Percentiles rank a stretch among this genome's conserved stretches.
Evolutionary conservation across 805 yeast species (phyloP).

Genomic region (Kodamaea restingae): DNA sequence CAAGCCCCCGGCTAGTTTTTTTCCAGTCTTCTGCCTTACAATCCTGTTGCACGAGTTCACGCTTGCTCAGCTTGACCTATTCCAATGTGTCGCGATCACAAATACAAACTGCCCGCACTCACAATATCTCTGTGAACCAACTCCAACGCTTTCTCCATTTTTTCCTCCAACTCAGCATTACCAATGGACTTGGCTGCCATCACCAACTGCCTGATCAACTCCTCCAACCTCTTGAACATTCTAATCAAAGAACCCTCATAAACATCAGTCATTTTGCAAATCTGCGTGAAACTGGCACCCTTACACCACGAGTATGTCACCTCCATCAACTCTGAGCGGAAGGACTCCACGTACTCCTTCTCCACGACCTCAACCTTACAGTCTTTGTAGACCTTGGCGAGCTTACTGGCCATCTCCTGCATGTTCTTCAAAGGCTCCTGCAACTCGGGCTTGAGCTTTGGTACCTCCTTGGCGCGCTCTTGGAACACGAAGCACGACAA

Average conservation of each 20-base stretch:
- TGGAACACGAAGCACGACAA: constrained; percentile 95
- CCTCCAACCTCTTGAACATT: constrained; percentile 92
- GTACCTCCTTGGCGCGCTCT: constrained; percentile 86
- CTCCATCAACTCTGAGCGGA: constrained; percentile 93
- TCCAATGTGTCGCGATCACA: constrained; percentile 21
- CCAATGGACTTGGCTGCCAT: constrained; percentile 95
- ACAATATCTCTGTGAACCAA: constrained; percentile 94
- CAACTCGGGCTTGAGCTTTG: constrained; percentile 80
- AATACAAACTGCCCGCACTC: constrained; percentile 90
- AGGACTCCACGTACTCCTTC: constrained; percentile 87
- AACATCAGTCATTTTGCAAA: constrained; percentile 98
- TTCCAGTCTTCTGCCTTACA: no score
- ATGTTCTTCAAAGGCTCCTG: constrained; percentile 87
- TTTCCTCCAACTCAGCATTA: constrained; percentile 75
- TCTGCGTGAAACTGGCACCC: constrained; percentile 93
- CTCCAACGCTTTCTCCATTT: constrained; percentile 82
- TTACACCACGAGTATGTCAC: constrained; percentile 96
- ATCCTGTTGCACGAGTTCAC: no score
- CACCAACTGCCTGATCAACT: constrained; percentile 82
- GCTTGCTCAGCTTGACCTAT: no score
- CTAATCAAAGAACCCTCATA: constrained; percentile 96
- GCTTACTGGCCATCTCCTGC: constrained; percentile 86
- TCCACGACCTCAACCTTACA: constrained; percentile 87
- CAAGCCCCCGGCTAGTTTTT: no score
- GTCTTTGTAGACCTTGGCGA: constrained; percentile 86